Evolutionary conservation across 2,329 filamentous ascomycete species (phyloP).

Genomic region (Colletotrichum horii): DNA sequence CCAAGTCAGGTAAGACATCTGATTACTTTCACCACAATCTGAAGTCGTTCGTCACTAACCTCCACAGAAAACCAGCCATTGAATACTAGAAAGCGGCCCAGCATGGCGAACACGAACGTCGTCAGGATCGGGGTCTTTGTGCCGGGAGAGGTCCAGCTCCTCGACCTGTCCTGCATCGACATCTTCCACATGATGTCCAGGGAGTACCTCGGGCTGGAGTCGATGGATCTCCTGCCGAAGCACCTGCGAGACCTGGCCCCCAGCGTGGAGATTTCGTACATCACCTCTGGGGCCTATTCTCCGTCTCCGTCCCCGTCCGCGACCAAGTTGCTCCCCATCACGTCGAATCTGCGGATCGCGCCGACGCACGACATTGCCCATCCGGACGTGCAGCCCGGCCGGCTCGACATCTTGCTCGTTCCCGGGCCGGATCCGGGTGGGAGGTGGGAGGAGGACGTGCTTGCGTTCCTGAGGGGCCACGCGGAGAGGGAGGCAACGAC

Average conservation of each 20-base stretch:
- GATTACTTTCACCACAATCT: neutral
- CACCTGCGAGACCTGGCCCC: conserved; percentile 47
- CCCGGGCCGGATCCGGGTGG: conserved; percentile 52
- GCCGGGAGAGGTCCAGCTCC: conserved; percentile 49
- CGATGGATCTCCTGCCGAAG: conserved; percentile 31
- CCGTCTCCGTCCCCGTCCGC: conserved; percentile 25
- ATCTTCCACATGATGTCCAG: conserved; percentile 51
- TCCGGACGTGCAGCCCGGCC: conserved; percentile 52
- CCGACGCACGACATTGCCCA: conserved; percentile 50
- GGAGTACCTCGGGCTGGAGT: conserved; percentile 44
- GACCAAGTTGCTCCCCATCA: conserved; percentile 38
- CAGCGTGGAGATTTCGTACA: conserved; percentile 48
- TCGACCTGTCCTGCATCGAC: conserved; percentile 57
- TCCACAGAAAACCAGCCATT: neutral
- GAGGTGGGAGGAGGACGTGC: conserved; percentile 34
- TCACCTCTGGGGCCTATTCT: conserved; percentile 42
- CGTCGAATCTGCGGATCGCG: conserved; percentile 41
- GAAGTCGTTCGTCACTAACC: neutral
- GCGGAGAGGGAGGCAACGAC: conserved; percentile 37
- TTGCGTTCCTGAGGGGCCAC: conserved; percentile 51
- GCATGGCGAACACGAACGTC: conserved; percentile 23
- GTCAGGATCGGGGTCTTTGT: conserved; percentile 58
- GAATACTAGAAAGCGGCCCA: neutral
- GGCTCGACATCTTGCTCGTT: conserved; percentile 55
- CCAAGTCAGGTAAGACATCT: neutral